Base-by-base conservation (phyloP, 2,329 filamentous ascomycete species). In the Beauveria brongniartii region DNA sequence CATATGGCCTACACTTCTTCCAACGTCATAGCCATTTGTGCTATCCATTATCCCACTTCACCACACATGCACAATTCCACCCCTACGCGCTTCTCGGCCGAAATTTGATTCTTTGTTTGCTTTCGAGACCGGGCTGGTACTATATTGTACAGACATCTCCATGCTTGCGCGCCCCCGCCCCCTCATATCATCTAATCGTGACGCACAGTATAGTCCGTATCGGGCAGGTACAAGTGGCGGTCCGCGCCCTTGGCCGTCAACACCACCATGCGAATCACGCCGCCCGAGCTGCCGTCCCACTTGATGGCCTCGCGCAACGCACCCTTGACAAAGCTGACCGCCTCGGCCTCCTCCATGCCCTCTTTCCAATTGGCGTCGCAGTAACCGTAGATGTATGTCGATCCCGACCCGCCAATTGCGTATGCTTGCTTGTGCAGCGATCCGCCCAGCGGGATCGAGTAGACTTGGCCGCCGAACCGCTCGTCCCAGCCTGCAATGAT, bases 341-440 rank as follows among this genome's bases (percentile, higher is more conserved):
- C 94, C 64, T 96, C 92, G 60, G 85, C 82, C 80, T 97, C 91
- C 58, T 89, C 91, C 92, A 99, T 97, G 66, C 86, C 86, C 77
- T 97, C 94, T 74, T 82, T 86, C 94, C 94, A 99, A 81, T 99
- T 86, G 62, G 91, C 88, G 73, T 99, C 93, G 73, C 92, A 97
- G 82, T 96, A 97, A 69, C 94, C 94, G 81, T 97, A 99, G 76
- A 99, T 99, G 81, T 99, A 99, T 64, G 94, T 97, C 68, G 93
- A 97, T 47, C 94, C 94, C 22, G 93, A 97, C 51, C 94, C 94
- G 68, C 92, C 92, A 70, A 99, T 99, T 48, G 94, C 86, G 72
- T 97, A 99, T 20, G 92, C 74, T 74, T 97, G 92, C 82, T 97
- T 97, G 86, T 99, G 94, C 68, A 99, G 85, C 55, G 94, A 97